phyloP scores from a whole-genome alignment of 2,329 filamentous ascomycete genomes.

The Scytalidium sp. region DNA sequence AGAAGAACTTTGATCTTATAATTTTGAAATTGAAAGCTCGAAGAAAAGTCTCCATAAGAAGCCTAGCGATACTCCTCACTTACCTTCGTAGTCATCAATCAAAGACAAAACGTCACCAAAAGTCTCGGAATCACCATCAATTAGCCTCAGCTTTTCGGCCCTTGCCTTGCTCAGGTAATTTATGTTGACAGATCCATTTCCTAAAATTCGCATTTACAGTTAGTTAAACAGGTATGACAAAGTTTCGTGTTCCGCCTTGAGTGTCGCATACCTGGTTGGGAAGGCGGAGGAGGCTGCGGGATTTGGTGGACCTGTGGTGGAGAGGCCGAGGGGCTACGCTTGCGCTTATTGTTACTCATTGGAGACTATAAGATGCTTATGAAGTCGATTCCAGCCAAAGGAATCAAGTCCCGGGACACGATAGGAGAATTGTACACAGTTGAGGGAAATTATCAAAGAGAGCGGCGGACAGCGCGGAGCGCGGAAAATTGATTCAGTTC shows the following conservation, averaged over 20 bases:
- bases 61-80: too few relatives aligned
- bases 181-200: conserved; percentile 39
- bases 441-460: not conserved
- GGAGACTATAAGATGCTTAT: too few relatives aligned
- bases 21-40: too few relatives aligned
- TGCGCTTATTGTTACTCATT: conserved; percentile 15
- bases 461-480: not conserved
- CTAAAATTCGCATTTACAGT: not conserved
- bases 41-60: conserved; percentile 6
- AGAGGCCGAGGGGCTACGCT: conserved; percentile 20
- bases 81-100: conserved; percentile 74
- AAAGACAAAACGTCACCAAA: conserved; percentile 71
- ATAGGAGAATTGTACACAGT: not conserved
- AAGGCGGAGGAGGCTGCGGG: conserved; percentile 25
- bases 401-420: too few relatives aligned
- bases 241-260: not conserved
- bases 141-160: conserved; percentile 43
- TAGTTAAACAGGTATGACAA: not conserved
- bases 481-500: not conserved
- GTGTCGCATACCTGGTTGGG: conserved; percentile 5
- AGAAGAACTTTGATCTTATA: too few relatives aligned
- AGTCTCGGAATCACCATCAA: conserved; percentile 59
- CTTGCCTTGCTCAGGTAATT: conserved; percentile 50
- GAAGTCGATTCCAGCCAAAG: too few relatives aligned
- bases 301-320: conserved; percentile 37